Percentiles rank a stretch among this genome's conserved stretches.
phyloP scores from a whole-genome alignment of 306 rosid genomes.

The Delonix regia region DNA sequence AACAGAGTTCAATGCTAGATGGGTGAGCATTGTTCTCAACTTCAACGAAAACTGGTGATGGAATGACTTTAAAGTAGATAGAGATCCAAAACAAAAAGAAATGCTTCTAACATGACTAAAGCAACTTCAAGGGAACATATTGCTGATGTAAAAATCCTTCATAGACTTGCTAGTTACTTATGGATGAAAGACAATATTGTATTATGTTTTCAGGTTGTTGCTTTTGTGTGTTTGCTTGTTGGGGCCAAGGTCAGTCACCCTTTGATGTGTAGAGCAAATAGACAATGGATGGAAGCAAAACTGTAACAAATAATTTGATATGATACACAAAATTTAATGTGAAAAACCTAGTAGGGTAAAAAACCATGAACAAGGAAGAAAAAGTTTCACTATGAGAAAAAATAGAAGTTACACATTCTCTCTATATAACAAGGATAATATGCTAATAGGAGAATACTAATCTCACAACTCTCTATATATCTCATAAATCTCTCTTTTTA shows the following conservation, averaged over 20 bases:
- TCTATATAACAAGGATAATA: no score
- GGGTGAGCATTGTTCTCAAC: conserved; percentile 47
- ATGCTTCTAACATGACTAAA: conserved; percentile 29
- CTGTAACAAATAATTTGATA: no score
- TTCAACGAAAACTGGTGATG: conserved; percentile 44
- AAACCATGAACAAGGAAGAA: no score
- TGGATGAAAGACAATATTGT: conserved; percentile 86
- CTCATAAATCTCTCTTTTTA: no score
- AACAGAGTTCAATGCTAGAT: conserved; percentile 39
- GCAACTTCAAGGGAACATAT: conserved; percentile 26
- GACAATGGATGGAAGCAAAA: no score
- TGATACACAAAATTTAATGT: no score
- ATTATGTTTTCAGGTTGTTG: conserved; percentile 68
- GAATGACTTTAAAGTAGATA: neutral
- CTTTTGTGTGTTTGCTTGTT: conserved; percentile 74
- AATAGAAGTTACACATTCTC: no score
- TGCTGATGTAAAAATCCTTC: conserved; percentile 51
- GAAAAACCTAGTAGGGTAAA: no score
- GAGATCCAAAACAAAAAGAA: conserved; percentile 23
- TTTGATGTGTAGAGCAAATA: no score
- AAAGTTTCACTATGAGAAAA: no score
- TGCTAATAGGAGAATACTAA: no score
- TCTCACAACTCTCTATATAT: no score
- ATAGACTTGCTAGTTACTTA: conserved; percentile 64
- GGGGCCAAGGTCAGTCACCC: conserved; percentile 72